These are phyloP conservation scores for Ophiobolus disseminans DNA, from an alignment of 2,329 filamentous ascomycete genomes.

Conservation along the genomic window DNA sequence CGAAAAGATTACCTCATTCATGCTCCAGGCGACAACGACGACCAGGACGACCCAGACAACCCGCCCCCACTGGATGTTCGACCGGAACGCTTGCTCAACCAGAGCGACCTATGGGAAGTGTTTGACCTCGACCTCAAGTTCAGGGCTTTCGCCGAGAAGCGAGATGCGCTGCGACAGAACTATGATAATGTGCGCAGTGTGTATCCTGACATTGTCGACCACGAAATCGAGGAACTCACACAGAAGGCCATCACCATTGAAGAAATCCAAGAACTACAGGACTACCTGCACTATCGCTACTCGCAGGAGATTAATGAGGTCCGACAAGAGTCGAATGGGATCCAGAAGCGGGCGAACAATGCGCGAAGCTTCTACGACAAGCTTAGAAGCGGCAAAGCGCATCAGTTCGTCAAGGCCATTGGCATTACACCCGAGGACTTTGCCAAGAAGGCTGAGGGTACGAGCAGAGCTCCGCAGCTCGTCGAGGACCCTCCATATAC, in stretches of 20 bases:
- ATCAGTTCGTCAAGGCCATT: conserved; percentile 84
- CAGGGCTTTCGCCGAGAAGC: conserved; percentile 88
- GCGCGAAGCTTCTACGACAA: conserved; percentile 83
- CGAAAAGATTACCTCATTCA: conserved; percentile 98
- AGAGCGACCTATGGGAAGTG: conserved; percentile 94
- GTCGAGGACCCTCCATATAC: conserved; percentile 82
- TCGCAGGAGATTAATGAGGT: conserved; percentile 82
- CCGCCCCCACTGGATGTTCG: conserved; percentile 74
- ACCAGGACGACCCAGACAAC: conserved; percentile 69
- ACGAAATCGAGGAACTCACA: conserved; percentile 83
- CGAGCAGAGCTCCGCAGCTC: conserved; percentile 68
- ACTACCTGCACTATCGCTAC: conserved; percentile 96
- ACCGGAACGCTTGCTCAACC: conserved; percentile 87
- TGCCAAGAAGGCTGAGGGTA: conserved; percentile 81
- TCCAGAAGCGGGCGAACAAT: conserved; percentile 81
- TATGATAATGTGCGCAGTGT: conserved; percentile 73
- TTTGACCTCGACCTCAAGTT: conserved; percentile 96
- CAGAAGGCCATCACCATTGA: conserved; percentile 83
- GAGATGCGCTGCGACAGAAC: conserved; percentile 80
- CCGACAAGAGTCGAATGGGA: conserved; percentile 68
- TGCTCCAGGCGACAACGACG: conserved; percentile 68
- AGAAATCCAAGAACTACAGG: conserved; percentile 93
- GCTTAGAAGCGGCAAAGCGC: conserved; percentile 79
- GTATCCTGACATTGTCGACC: conserved; percentile 69
- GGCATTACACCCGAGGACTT: conserved; percentile 89